Conservation (phyloP, 106 monocot species). For the Vanilla planifolia region DNA sequence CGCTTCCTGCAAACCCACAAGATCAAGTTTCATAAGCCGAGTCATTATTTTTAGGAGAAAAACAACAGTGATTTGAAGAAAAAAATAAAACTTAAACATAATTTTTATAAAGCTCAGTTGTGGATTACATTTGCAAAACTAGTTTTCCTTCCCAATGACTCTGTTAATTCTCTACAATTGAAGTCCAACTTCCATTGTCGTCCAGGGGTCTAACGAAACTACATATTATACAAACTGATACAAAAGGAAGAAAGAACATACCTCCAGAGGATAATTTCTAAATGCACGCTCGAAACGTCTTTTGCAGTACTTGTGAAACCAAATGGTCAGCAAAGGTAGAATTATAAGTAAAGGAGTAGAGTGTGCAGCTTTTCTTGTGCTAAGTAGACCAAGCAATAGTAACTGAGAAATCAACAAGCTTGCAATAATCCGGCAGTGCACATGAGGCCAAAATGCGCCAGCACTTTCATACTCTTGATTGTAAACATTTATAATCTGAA, state of each 20-base stretch:
- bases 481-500: slow-evolving; percentile 65
- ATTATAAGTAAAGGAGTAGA: slow-evolving; percentile 63
- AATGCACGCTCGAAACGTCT: slow-evolving; percentile 75
- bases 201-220: too few relatives aligned
- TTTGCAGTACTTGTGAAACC: slow-evolving; percentile 62
- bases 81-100: too few relatives aligned
- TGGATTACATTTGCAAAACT: too few relatives aligned
- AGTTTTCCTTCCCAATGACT: too few relatives aligned
- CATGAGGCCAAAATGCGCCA: slow-evolving; percentile 86
- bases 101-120: too few relatives aligned
- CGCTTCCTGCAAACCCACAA: slow-evolving; percentile 34
- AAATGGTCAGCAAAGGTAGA: slow-evolving; percentile 69
- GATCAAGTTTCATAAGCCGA: neutral
- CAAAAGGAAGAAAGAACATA: slow-evolving; percentile 14
- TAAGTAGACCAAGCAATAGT: slow-evolving; percentile 68
- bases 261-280: slow-evolving; percentile 60
- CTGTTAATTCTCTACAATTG: too few relatives aligned
- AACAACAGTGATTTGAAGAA: too few relatives aligned
- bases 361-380: slow-evolving; percentile 52
- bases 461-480: slow-evolving; percentile 87
- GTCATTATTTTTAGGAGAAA: neutral
- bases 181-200: too few relatives aligned
- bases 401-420: slow-evolving; percentile 73
- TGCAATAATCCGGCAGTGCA: slow-evolving; percentile 60
- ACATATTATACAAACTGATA: too few relatives aligned